Conservation (phyloP, 805 yeast genomes). For the Brettanomyces bruxellensis region DNA sequence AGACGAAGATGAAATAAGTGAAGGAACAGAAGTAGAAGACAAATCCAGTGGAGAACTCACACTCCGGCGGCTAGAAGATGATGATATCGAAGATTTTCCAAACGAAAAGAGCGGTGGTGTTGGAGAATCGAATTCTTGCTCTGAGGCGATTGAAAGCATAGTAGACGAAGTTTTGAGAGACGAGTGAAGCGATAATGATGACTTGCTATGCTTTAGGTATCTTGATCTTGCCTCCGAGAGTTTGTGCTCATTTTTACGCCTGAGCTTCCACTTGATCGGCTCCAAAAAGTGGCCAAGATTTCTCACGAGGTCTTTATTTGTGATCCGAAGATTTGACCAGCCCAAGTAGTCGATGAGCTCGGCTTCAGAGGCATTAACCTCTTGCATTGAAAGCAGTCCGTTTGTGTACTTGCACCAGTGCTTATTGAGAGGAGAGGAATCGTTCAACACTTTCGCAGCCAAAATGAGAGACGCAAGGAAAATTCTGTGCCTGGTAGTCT, state of each 20-base stretch:
- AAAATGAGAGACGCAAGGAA: conserved; percentile 82
- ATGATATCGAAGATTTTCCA: not conserved
- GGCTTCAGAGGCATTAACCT: conserved; percentile 85
- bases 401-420: conserved; percentile 94
- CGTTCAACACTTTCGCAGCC: conserved; percentile 90
- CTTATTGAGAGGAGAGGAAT: conserved; percentile 88
- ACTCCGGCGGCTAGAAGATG: not conserved
- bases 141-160: not conserved
- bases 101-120: conserved; percentile 1
- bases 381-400: conserved; percentile 67
- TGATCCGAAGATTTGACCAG: conserved; percentile 68
- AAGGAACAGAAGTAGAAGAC: conserved; percentile 1
- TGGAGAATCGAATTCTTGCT: not conserved
- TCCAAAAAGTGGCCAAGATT: conserved; percentile 68
- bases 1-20: not conserved
- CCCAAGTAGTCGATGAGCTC: conserved; percentile 75
- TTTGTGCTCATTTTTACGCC: conserved; percentile 12
- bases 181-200: not conserved
- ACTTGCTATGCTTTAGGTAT: not conserved
- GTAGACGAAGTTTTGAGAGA: not conserved
- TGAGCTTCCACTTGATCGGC: conserved; percentile 55
- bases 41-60: not conserved
- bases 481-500: conserved; percentile 86
- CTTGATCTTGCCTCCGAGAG: conserved; percentile 3
- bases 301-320: conserved; percentile 57